These are phyloP conservation scores for Curvularia sp. DNA, from an alignment of 2,329 filamentous ascomycete genomes.

Conservation along the genomic window DNA sequence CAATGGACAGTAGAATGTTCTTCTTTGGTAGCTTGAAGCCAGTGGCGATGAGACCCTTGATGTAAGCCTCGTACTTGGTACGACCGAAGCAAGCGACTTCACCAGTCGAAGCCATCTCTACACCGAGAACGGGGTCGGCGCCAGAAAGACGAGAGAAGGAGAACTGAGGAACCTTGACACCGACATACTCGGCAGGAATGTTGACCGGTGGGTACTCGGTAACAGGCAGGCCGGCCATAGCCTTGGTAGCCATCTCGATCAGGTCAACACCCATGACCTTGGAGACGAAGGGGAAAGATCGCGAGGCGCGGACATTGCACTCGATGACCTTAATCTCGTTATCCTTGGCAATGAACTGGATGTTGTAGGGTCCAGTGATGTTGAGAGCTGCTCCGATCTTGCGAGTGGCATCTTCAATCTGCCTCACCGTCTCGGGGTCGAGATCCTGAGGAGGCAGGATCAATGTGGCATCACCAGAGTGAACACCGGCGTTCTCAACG, in stretches of 20 bases:
- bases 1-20: conserved; percentile 94
- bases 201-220: conserved; percentile 79
- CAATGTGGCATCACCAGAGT: conserved; percentile 95
- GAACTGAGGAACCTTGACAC: conserved; percentile 98
- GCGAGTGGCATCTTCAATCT: conserved; percentile 91
- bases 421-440: conserved; percentile 78
- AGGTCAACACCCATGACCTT: conserved; percentile 98
- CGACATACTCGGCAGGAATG: conserved; percentile 82
- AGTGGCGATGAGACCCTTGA: conserved; percentile 94
- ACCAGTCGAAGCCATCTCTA: conserved; percentile 98
- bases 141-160: conserved; percentile 97
- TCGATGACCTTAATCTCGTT: conserved; percentile 99
- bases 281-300: conserved; percentile 97
- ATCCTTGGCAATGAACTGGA: conserved; percentile 99
- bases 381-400: conserved; percentile 96
- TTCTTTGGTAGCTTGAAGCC: conserved; percentile 96
- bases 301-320: conserved; percentile 94
- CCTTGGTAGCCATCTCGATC: conserved; percentile 98
- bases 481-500: conserved; percentile 97
- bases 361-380: conserved; percentile 96
- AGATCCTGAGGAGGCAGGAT: conserved; percentile 95
- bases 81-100: conserved; percentile 96
- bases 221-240: conserved; percentile 86
- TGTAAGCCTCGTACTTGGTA: conserved; percentile 96
- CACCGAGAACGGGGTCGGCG: conserved; percentile 93